Evolutionary conservation across 108 stramenopile species (phyloP).

Genomic region (Pseudonitzschia multiseries): DNA sequence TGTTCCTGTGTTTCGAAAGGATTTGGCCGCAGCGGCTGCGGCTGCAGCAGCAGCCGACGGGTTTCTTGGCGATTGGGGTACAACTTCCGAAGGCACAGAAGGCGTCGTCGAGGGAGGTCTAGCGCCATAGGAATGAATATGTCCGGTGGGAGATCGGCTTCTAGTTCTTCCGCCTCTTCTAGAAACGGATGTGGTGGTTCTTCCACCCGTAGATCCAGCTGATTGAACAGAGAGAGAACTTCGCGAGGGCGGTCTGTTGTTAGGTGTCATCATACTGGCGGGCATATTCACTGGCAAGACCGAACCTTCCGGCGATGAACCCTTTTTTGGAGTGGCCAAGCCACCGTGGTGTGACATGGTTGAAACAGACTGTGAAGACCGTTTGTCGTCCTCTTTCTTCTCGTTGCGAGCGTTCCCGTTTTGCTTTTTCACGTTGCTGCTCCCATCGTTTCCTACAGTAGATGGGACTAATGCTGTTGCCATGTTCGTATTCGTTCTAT

Average conservation of each 20-base stretch:
- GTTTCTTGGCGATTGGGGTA: constrained; percentile 33
- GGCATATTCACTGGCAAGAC: neutral
- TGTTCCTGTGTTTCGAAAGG: constrained; percentile 27
- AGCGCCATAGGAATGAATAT: constrained; percentile 15
- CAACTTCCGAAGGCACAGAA: constrained; percentile 15
- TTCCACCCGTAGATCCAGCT: constrained; percentile 37
- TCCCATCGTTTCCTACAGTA: neutral
- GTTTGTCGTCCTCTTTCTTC: constrained; percentile 2
- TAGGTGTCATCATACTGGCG: constrained; percentile 12
- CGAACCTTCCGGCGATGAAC: neutral
- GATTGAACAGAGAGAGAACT: constrained; percentile 33
- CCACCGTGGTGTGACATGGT: too few relatives aligned
- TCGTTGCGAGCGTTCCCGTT: neutral
- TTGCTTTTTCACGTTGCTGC: neutral
- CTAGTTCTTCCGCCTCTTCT: constrained; percentile 53
- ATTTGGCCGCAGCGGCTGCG: constrained; percentile 61
- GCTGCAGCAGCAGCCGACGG: constrained; percentile 52
- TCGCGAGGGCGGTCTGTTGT: constrained; percentile 38
- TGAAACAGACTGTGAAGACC: neutral
- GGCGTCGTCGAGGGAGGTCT: constrained; percentile 30
- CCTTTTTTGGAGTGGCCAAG: neutral
- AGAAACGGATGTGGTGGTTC: constrained; percentile 17
- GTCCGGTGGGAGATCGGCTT: constrained; percentile 44
- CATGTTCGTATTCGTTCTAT: neutral
- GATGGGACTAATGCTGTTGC: neutral